Evolutionary conservation across 2,329 filamentous ascomycete species (phyloP).

Genomic region (Cordyceps militaris): DNA sequence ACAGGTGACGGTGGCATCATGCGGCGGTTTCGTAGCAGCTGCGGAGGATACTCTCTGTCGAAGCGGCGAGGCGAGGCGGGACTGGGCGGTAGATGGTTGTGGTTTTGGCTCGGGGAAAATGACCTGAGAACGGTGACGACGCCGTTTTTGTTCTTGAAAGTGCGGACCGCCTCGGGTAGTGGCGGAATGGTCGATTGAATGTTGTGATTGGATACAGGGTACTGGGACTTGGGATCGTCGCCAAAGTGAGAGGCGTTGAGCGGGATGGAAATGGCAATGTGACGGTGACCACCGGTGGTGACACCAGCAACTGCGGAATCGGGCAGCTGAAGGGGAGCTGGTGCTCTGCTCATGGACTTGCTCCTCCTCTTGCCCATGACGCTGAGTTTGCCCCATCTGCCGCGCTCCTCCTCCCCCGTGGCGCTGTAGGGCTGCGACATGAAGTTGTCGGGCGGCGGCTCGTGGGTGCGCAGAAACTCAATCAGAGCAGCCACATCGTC

Average conservation of each 20-base stretch:
- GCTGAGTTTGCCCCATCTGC: constrained; percentile 34
- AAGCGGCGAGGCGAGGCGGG: constrained; percentile 6
- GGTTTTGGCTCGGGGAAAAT: constrained; percentile 22
- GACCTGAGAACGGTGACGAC: constrained; percentile 30
- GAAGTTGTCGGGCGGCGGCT: constrained; percentile 42
- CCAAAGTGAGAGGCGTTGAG: constrained; percentile 40
- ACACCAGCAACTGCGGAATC: constrained; percentile 49
- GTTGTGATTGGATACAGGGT: constrained; percentile 22
- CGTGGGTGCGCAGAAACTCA: constrained; percentile 43
- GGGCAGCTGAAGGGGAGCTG: constrained; percentile 36
- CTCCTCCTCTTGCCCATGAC: constrained; percentile 31
- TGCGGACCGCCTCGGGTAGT: constrained; percentile 21
- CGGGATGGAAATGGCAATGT: constrained; percentile 57
- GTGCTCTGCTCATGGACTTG: constrained; percentile 26
- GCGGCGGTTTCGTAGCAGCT: constrained; percentile 7
- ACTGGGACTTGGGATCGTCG: constrained; percentile 25
- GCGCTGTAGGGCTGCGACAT: constrained; percentile 37
- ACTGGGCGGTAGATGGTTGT: constrained; percentile 9
- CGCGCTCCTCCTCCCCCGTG: constrained; percentile 25
- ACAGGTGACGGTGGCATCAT: constrained; percentile 3
- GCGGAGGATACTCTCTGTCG: constrained; percentile 6
- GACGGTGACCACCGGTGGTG: constrained; percentile 45
- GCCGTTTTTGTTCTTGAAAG: constrained; percentile 29
- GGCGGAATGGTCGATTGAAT: constrained; percentile 9
- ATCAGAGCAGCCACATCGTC: constrained; percentile 32